These are phyloP conservation scores for baker's yeast (Saccharomyces cerevisiae) DNA, from an alignment of 805 yeast genomes.

Conservation along the genomic window DNA sequence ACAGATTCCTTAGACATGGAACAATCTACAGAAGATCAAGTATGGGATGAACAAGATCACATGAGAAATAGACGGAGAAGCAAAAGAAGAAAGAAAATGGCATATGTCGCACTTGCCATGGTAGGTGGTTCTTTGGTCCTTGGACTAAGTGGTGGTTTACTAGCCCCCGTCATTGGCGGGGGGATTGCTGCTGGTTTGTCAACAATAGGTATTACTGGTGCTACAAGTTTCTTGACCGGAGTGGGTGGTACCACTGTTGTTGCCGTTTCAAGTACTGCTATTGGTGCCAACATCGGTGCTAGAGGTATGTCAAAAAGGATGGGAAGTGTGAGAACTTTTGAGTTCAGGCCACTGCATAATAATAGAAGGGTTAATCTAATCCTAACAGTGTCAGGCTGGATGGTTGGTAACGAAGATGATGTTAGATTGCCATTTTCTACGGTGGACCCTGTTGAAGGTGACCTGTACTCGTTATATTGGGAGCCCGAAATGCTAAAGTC, in stretches of 20 bases:
- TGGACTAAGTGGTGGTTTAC: conserved; percentile 88
- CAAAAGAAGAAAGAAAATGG: conserved; percentile 57
- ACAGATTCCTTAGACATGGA: conserved; percentile 87
- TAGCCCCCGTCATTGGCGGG: conserved; percentile 98
- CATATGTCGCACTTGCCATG: conserved; percentile 90
- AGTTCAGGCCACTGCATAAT: conserved; percentile 85
- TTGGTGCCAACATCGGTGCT: conserved; percentile 85
- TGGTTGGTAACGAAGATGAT: conserved; percentile 91
- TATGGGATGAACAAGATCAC: conserved; percentile 64
- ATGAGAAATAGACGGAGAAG: conserved; percentile 64
- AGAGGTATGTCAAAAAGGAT: conserved; percentile 78
- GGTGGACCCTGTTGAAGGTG: conserved; percentile 97
- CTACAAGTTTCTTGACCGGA: conserved; percentile 87
- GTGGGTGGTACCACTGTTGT: conserved; percentile 94
- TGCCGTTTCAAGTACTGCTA: conserved; percentile 81
- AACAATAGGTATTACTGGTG: conserved; percentile 91
- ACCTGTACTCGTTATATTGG: conserved; percentile 84
- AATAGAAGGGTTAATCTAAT: conserved; percentile 81
- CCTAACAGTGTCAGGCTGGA: conserved; percentile 94
- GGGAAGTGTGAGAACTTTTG: conserved; percentile 90
- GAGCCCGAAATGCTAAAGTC: conserved; percentile 96
- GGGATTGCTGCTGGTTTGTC: conserved; percentile 96
- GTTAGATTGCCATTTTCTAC: conserved; percentile 93
- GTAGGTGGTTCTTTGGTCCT: conserved; percentile 91
- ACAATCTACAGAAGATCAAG: conserved; percentile 61